These are phyloP conservation scores for Herpetomonas muscarum DNA, from an alignment of 208 protist genomes.

Conservation along the genomic window DNA sequence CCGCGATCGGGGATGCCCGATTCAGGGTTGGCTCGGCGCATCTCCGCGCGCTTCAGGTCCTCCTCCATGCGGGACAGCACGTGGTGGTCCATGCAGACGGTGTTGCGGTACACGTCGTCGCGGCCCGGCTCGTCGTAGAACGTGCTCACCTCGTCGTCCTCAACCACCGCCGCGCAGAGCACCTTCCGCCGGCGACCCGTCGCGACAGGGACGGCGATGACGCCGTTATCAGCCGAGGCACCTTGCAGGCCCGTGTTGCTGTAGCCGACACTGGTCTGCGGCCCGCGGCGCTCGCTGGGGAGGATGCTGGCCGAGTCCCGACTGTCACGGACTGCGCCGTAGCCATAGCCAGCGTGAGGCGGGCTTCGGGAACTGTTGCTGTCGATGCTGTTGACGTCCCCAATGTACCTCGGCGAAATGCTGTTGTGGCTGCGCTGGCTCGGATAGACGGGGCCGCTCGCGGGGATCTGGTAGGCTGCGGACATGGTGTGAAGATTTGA, in stretches of 20 bases:
- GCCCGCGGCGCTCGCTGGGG: background rate
- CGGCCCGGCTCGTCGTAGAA: conserved; percentile 2
- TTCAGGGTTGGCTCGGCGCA: conserved; percentile 25
- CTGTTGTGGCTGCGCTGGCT: too few relatives aligned
- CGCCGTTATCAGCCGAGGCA: background rate
- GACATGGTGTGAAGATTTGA: too few relatives aligned
- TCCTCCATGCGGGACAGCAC: conserved; percentile 42
- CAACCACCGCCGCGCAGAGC: conserved; percentile 8
- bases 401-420: too few relatives aligned
- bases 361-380: too few relatives aligned
- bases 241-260: background rate
- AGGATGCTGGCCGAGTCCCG: background rate
- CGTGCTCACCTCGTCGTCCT: conserved; percentile 4
- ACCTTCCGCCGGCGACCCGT: conserved; percentile 6
- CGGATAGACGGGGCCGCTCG: too few relatives aligned
- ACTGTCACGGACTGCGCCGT: background rate
- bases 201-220: background rate
- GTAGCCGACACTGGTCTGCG: background rate
- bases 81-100: conserved; percentile 53
- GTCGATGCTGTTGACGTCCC: too few relatives aligned
- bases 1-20: conserved; percentile 30
- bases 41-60: conserved; percentile 22
- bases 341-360: too few relatives aligned
- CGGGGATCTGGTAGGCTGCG: too few relatives aligned
- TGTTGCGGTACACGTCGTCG: conserved; percentile 8